A percentile compares a stretch with the other conserved stretches of the same genome.
These are phyloP conservation scores for Triangularia verruculosa DNA, from an alignment of 2,329 filamentous ascomycete species.

Conservation along the genomic window DNA sequence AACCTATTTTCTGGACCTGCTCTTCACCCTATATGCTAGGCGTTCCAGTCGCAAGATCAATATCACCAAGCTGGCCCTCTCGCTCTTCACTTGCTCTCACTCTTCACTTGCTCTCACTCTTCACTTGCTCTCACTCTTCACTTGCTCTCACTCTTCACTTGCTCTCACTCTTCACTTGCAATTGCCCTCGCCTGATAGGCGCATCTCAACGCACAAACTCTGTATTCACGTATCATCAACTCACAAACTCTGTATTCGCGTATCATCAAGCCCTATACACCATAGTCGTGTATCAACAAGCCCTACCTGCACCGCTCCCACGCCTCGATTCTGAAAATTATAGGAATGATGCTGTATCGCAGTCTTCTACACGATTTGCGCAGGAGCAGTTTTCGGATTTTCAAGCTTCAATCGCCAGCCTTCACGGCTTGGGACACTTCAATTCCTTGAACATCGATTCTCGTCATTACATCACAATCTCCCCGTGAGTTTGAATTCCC, in stretches of 20 bases:
- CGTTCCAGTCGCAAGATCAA: too few relatives aligned
- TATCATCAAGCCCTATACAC: neutral
- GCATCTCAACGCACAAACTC: neutral
- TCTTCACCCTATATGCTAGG: too few relatives aligned
- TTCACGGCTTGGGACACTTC: too few relatives aligned
- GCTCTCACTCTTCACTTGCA: neutral
- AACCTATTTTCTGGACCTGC: too few relatives aligned
- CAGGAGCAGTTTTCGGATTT: neutral
- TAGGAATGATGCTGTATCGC: neutral
- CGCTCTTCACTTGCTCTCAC: too few relatives aligned
- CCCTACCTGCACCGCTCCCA: neutral
- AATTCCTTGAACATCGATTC: neutral
- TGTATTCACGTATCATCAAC: neutral
- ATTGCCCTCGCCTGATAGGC: neutral
- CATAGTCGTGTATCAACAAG: neutral
- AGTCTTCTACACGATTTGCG: neutral
- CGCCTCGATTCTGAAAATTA: neutral
- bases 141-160: neutral
- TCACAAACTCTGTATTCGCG: neutral
- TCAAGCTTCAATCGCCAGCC: neutral
- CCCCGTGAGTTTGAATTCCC: neutral
- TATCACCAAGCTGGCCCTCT: too few relatives aligned
- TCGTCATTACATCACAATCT: too few relatives aligned
- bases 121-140: too few relatives aligned
- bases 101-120: too few relatives aligned